These are phyloP conservation scores for Aureobasidium pullulans DNA, from an alignment of 2,329 filamentous ascomycete species.

Conservation along the genomic window DNA sequence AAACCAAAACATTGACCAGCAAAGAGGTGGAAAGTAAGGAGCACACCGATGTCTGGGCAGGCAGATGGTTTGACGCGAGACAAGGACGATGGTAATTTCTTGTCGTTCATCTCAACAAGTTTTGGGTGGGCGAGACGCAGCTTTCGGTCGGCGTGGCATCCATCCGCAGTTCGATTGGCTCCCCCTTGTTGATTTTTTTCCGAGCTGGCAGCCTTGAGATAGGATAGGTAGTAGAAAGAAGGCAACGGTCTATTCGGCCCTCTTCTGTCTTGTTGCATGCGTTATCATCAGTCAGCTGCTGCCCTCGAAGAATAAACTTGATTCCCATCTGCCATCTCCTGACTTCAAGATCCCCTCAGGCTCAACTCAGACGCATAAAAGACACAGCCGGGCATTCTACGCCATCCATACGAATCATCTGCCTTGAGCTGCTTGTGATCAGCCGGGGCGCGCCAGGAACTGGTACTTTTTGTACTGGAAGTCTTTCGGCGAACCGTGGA, in stretches of 20 bases:
- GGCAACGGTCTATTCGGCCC: slow-evolving; percentile 8
- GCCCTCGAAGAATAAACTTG: neutral
- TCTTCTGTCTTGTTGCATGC: slow-evolving; percentile 3
- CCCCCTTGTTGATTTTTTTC: neutral
- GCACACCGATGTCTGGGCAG: neutral
- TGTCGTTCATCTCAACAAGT: slow-evolving; percentile 8
- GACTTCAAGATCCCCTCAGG: neutral
- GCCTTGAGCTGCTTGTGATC: neutral
- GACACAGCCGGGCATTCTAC: neutral
- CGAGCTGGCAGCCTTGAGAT: slow-evolving; percentile 4
- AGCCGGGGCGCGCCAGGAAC: slow-evolving; percentile 5
- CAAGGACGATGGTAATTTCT: slow-evolving; percentile 2
- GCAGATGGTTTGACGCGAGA: neutral
- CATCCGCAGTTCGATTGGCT: slow-evolving; percentile 13
- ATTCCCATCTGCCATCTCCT: neutral
- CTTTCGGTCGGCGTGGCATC: neutral
- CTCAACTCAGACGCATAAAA: neutral
- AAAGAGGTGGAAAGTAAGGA: neutral
- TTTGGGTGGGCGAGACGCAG: slow-evolving; percentile 11
- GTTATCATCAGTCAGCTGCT: slow-evolving; percentile 10
- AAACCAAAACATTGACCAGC: neutral
- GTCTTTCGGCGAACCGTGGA: neutral
- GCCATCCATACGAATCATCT: neutral
- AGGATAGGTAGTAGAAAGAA: neutral
- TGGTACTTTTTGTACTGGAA: slow-evolving; percentile 4